Evolutionary conservation across 495 filamentous ascomycete genomes (phyloP), one percentile per base, ranked within the genome.

Genomic region (Xylaria longipes): DNA sequence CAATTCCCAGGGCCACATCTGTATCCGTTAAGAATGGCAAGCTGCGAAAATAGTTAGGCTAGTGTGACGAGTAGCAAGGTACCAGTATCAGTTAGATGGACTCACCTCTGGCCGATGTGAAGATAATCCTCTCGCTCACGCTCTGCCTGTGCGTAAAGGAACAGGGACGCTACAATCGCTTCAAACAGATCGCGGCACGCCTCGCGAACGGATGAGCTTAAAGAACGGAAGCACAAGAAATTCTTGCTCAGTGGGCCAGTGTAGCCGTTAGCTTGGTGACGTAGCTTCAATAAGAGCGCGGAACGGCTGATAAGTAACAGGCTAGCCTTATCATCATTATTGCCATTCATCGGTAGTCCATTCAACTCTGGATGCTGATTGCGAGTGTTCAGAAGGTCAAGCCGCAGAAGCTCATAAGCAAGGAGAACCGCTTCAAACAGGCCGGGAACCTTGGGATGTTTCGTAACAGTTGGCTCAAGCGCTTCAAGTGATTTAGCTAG

Each of bases 171-270:
- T 31, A 94, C 80, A 37, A 92, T 86, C 71, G 93, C 91, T 81
- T 99, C 97, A 41, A 95, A 82, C 50, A 97, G 81, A 78, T 95
- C 95, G 66, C 96, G 88, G 70, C 96, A 83, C 48, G 89, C 88
- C 65, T 89, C 85, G 25, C 95, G 93, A 41, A 97, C 90, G 69
- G 92, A 89, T 9, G 90, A 90, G 48, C 92, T 90, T 71, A 98
- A 84, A 0, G 94, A 94, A 71, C 94, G 93, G 83, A 94, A 98
- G 37, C 90, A 91, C 14, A 98, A 86, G 54, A 98, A 85, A 74
- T 96, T 93, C 77, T 95, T 90, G 84, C 93, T 97, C 1, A 99
- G 85, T 0, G 96, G 96, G 1, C 96, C 96, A 31, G 96, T 98
- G 81, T 97, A 99, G 31, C 97, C 95, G 74, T 95, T 94, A 7